Evolutionary conservation across 1,139 yeast genomes (phyloP), one percentile per base, ranked within the genome.

Genomic region (Geotrichum aggregatum): DNA sequence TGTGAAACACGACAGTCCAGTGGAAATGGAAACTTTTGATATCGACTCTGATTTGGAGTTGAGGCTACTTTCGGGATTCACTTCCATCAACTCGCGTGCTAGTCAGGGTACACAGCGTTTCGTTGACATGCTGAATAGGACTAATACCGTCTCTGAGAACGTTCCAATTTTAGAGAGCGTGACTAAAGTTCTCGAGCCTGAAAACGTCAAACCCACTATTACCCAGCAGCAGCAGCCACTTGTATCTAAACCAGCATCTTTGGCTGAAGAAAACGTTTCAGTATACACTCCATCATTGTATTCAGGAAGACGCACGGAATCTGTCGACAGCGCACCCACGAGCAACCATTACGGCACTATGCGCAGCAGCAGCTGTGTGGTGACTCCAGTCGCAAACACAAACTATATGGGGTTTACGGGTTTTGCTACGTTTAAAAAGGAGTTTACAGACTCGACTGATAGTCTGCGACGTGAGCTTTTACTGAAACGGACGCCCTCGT

Each of bases 61-160:
- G 10, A 31, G 33, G 16, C 7, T 43, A 6, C 6, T 26, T 10
- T 26, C 38, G 6, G 39, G 47, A n/a, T 43, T 43, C 33, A 18
- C 22, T 5, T 14, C 38, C 5, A 43, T 43, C 47, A 43, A 43
- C 18, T 31, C 47, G 11, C 18, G 39, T 3, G 47, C 47, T 10
- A 43, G 47, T 26, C 39, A 43, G 26, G 47, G 47, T 1, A 43
- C 47, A 1, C 47, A 31, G 26, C 11, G 38, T 7, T 43, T 31
- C 21, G 10, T 43, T 13, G 38, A 43, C 8, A 31, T 43, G 38
- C 26, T 43, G 16, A 6, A 21, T 21, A 39, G 16, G 2, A 18
- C 16, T 21, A 14, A 35, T 13, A 10, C 22, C 10, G 10, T 8
- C 21, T 4, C 21, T 33, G 36, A n/a, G 11, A 14, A 13, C 28